Evolutionary conservation across 495 filamentous ascomycete genomes (phyloP), one percentile per base, ranked within the genome.

Genomic region (Wilcoxina mikolae): DNA sequence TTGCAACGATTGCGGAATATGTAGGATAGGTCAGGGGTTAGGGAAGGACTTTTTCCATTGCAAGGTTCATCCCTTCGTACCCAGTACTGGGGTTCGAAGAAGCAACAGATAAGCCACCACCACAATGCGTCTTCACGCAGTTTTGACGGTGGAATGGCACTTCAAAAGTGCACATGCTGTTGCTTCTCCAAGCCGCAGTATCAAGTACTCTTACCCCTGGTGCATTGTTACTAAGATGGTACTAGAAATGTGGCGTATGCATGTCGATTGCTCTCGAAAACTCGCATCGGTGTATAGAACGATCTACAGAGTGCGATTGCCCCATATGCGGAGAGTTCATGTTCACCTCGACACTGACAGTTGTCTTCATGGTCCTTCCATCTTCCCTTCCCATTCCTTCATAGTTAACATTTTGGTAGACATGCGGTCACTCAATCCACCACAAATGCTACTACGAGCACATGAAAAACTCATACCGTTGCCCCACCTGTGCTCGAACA

Each of bases 281-380:
- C 20, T 81, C 78, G n/a, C 91, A 99, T 70, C 84, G 84, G 58
- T 99, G 91, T 66, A 87, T 96, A 58, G 93, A 96, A 69, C 77
- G 87, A 23, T 87, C 87, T 11, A 94, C 83, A 3, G 88, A 99
- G 65, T 94, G 87, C 67, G 83, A 95, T 64, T 99, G 91, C 66
- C 91, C 91, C n/a, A 95, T 99, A 56, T 99, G 91, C 65, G 85
- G 86, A 23, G 87, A 94, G 48, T 95, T 95, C 65, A 85, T 99
- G 79, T 96, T 96, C 67, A 87, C 82, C n/a, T 96, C 91, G 18
- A 80, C 85, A 0, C 76, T 80, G 54, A 78, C 81, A 1, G 87
- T 99, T 7, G 87, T 94, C 31, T 93, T 94, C 64, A 88, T 99
- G 83, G 62, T 65, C 4, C 29, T 62, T 41, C 26, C 4, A 18